Conservation (phyloP, 352 stramenopile species). For the Pythium graminicola region DNA sequence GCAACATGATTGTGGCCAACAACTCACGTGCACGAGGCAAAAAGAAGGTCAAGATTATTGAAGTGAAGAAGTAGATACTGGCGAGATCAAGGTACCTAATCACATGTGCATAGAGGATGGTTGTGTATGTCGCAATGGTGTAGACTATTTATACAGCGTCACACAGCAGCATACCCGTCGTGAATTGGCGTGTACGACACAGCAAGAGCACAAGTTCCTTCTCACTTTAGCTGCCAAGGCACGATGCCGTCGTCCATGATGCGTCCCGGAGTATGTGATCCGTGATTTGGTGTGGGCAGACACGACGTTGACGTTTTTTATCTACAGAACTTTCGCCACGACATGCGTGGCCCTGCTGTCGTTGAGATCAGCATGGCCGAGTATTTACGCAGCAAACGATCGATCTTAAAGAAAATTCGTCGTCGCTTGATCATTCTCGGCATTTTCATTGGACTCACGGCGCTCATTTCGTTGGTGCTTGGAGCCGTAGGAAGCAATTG, state of each 20-base stretch:
- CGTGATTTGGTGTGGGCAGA: no score
- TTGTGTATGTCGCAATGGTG: no score
- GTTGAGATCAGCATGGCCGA: constrained; percentile 69
- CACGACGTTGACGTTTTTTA: not conserved
- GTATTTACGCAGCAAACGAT: constrained; percentile 64
- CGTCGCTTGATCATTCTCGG: constrained; percentile 51
- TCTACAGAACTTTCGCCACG: constrained; percentile 60
- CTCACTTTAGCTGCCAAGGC: not conserved
- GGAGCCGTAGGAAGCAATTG: constrained; percentile 33
- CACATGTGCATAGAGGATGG: constrained; percentile 1
- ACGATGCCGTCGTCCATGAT: constrained; percentile 45
- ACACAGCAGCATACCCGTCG: no score
- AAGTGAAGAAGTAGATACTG: constrained; percentile 56
- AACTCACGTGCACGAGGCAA: constrained; percentile 55
- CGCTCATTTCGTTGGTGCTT: constrained; percentile 39
- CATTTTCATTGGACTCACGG: constrained; percentile 43
- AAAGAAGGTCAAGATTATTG: constrained; percentile 74
- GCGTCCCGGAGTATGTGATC: constrained; percentile 41
- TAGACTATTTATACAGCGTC: no score
- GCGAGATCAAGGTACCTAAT: not conserved
- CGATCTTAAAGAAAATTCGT: constrained; percentile 68
- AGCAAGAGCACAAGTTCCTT: no score
- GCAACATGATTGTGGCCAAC: constrained; percentile 78
- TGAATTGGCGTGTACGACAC: no score
- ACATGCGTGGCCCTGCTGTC: constrained; percentile 46